Evolutionary conservation across 1,284 basidiomycete species (phyloP).

Genomic region (Malassezia obtusa): DNA sequence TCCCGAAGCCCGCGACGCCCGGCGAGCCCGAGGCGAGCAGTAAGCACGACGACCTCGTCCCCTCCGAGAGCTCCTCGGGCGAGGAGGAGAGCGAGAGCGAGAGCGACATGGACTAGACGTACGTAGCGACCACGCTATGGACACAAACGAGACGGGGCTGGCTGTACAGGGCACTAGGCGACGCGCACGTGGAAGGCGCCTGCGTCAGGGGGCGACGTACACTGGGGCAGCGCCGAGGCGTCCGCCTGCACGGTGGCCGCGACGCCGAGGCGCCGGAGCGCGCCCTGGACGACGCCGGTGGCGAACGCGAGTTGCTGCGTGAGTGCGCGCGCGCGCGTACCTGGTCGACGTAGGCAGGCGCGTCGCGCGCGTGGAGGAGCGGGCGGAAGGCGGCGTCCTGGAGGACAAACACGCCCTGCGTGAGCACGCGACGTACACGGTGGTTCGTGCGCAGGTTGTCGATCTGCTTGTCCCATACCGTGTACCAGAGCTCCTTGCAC

Average conservation of each 20-base stretch:
- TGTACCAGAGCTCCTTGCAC: constrained; percentile 86
- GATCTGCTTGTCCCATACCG: constrained; percentile 83
- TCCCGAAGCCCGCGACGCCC: constrained; percentile 4
- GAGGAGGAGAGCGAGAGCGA: constrained; percentile 30
- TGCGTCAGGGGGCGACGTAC: background rate
- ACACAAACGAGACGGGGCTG: background rate
- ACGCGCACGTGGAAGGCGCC: constrained; percentile 12
- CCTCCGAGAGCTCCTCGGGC: constrained; percentile 37
- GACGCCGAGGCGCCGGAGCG: constrained; percentile 17
- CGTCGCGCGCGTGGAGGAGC: constrained; percentile 52
- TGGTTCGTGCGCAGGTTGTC: constrained; percentile 92
- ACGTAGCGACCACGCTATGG: background rate
- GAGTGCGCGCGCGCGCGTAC: background rate
- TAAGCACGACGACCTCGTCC: constrained; percentile 44
- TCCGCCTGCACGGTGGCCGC: constrained; percentile 11
- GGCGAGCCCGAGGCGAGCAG: constrained; percentile 11
- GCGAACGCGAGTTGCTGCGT: constrained; percentile 18
- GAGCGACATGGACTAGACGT: constrained; percentile 18
- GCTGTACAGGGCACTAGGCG: background rate
- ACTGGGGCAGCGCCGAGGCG: constrained; percentile 7
- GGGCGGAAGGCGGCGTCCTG: constrained; percentile 85
- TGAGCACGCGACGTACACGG: constrained; percentile 54
- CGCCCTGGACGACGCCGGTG: constrained; percentile 17
- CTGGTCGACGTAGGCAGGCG: background rate
- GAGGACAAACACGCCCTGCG: constrained; percentile 79